Base-by-base conservation (phyloP, 345 rosid species). In the Draba incana region DNA sequence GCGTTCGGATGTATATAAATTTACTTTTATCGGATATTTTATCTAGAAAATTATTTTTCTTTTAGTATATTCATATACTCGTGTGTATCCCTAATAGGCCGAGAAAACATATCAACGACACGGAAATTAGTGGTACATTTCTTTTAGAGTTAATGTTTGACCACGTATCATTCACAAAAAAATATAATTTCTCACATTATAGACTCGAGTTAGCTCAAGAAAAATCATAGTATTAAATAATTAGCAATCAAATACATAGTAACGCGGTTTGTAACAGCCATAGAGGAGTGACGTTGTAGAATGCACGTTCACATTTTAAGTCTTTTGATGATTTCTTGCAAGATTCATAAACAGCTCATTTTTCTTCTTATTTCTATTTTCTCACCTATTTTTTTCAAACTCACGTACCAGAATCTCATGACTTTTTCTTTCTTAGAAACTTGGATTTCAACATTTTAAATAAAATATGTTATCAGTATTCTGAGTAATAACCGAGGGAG, bases 301-400 rank as follows among this genome's bases (percentile, higher is more conserved):
- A 66, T 37, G 73, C 78, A 74, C 78, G 78, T 74, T 61, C 68
- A 37, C 57, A 44, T 60, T 65, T 44, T 10, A 48, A 59, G 33
- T 48, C 2, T 48, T 44, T 64, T 63, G 15, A 55, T 46, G 48
- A 30, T 43, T 39, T 64, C 50, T 35, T 12, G 64, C 20, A 10
- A 56, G 54, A 28, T 51, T 49, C 14, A 27, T 48, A 50, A 57
- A 57, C 77, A 66, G 61, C 66, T 65, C 61, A 73, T 58, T 57
- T 33, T 20, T 20, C 20, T 20, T 46, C 27, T 69, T 52, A 42
- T 45, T 45, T 20, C 6, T 28, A 4, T 44, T 44, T 14, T n/a
- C 23, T 30, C 14, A 49, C 4, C 4, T 33, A 12, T 57, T 33
- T 11, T 13, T 28, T 45, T 28, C 4, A 60, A 61, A 28, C 27